Conservation (phyloP, 352 stramenopile genomes). For the Pythium myriotylum region DNA sequence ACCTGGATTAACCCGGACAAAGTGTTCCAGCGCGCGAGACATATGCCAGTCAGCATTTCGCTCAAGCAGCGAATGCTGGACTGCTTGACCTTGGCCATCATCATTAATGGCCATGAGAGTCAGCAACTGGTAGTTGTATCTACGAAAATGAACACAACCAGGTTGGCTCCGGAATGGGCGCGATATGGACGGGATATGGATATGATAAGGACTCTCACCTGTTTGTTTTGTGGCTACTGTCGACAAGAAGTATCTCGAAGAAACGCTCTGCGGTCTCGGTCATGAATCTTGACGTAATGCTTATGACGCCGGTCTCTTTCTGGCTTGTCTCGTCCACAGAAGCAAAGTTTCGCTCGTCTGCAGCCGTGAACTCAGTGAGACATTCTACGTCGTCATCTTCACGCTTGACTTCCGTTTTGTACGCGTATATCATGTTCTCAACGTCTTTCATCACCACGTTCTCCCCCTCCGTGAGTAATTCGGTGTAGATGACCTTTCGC, state of each 20-base stretch:
- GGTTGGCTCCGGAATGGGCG: too few species aligned
- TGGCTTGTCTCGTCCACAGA: constrained; percentile 7
- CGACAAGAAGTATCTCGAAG: constrained; percentile 7
- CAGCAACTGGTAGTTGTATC: constrained; percentile 31
- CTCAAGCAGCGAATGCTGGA: constrained; percentile 27
- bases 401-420: background rate
- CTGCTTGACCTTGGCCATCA: constrained; percentile 13
- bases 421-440: constrained; percentile 10
- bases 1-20: constrained; percentile 21
- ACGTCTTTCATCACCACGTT: constrained; percentile 10
- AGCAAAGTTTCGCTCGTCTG: background rate
- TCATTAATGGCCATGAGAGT: constrained; percentile 31
- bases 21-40: constrained; percentile 17
- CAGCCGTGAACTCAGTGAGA: background rate
- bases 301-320: constrained; percentile 15
- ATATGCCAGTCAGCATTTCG: constrained; percentile 31
- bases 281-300: constrained; percentile 12
- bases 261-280: constrained; percentile 5
- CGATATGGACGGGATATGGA: too few species aligned
- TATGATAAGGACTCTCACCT: too few species aligned
- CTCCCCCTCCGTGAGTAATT: constrained; percentile 6
- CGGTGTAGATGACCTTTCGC: constrained; percentile 4
- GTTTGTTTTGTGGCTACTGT: constrained; percentile 28
- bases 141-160: too few species aligned
- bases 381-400: constrained; percentile 1